Evolutionary conservation across 2,329 filamentous ascomycete species (phyloP), one percentile per base, ranked within the genome.

Genomic region (Diaporthe ampelina): DNA sequence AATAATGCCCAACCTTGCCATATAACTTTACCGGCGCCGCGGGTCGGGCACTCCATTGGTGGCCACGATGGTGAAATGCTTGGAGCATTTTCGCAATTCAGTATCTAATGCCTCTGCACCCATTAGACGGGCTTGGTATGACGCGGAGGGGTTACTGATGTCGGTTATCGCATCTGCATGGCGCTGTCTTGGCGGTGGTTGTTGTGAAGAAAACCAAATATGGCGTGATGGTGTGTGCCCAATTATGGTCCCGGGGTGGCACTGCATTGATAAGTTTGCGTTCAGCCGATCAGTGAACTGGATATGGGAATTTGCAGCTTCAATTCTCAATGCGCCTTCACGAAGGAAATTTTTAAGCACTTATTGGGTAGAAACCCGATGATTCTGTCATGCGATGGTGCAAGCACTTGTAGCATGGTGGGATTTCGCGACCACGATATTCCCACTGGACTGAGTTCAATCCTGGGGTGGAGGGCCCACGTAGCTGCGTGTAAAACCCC

Each of bases 31-130:
- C 45, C 63, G 45, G 13, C 50, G 63, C 63, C 29, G 29, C 4
- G 63, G 61, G 63, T 67, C 45, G 24, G 29, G 21, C 13, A 24
- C 13, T 3, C 26, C 17, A 67, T 67, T 67, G 63, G 63, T 21
- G 32, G 37, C 45, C 63, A 37, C 29, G 24, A 67, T 67, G 63
- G 17, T 67, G 63, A 67, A 67, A 67, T 67, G 21, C 61, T 52
- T 67, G 61, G 61, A 50, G 29, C 11, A 24, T 50, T 52, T 67
- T 67, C 29, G 45, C 61, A 67, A 67, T 67, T 10, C 5, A 35
- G 17, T 24, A 24, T 50, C 45, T 37, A 7, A 52, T 11, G 45
- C 29, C 21, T 24, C 9, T 67, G 1, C 4, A 10, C 10, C 26
- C 61, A 37, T 24, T 17, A 7, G 11, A 6, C 32, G 11, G 45